These are phyloP conservation scores for Sporothrix dimorphospora DNA, from an alignment of 2,329 filamentous ascomycete genomes.

Conservation along the genomic window DNA sequence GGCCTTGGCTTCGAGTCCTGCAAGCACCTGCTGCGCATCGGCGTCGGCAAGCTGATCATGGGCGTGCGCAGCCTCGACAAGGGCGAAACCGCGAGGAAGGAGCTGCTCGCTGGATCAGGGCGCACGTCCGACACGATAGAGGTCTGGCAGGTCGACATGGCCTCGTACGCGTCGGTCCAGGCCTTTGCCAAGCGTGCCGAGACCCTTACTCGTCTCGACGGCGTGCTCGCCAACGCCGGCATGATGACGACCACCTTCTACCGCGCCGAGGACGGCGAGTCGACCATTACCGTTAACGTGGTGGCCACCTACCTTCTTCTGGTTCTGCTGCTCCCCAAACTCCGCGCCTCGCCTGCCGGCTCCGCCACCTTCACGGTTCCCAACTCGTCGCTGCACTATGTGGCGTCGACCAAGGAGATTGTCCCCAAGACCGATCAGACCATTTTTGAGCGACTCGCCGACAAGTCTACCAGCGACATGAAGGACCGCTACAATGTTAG, in stretches of 20 bases:
- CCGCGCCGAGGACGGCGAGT: constrained; percentile 48
- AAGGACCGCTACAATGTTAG: constrained; percentile 39
- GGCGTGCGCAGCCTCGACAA: constrained; percentile 44
- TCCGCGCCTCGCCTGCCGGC: constrained; percentile 34
- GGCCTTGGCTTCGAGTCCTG: constrained; percentile 49
- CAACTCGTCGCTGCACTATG: constrained; percentile 36
- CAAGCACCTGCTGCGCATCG: constrained; percentile 43
- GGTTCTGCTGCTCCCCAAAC: constrained; percentile 40
- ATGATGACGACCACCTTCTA: constrained; percentile 46
- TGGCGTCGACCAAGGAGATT: constrained; percentile 37
- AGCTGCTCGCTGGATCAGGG: constrained; percentile 29
- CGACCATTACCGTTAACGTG: constrained; percentile 42
- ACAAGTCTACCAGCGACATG: constrained; percentile 39
- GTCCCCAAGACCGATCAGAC: background rate
- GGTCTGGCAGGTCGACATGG: constrained; percentile 52
- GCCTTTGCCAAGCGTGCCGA: constrained; percentile 44
- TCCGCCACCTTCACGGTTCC: constrained; percentile 35
- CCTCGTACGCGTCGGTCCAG: constrained; percentile 45
- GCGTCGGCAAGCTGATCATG: constrained; percentile 45
- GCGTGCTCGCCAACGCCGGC: constrained; percentile 49
- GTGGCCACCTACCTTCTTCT: constrained; percentile 39
- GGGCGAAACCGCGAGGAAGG: constrained; percentile 37
- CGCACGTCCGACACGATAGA: constrained; percentile 18
- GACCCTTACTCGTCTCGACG: constrained; percentile 48
- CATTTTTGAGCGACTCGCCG: constrained; percentile 41